A percentile compares a stretch with the other conserved stretches of the same genome.
phyloP scores from a whole-genome alignment of 176 grass and related monocot species.

The Puya raimondii region DNA sequence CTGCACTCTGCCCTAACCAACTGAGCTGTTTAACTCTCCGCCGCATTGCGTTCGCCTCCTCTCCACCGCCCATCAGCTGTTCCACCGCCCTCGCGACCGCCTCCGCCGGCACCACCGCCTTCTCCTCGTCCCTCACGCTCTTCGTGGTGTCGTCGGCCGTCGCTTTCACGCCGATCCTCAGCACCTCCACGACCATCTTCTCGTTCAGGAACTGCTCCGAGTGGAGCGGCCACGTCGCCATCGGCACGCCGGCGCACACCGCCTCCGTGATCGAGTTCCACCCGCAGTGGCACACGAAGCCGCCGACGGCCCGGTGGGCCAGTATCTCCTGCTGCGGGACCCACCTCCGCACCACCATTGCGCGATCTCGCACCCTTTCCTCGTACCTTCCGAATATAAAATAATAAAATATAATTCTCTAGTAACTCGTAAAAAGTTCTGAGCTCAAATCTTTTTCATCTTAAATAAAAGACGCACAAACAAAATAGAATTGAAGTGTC shows the following conservation, averaged over 20 bases:
- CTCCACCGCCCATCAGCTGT: slow-evolving; percentile 22
- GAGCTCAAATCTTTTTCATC: too few relatives aligned
- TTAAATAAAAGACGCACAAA: too few relatives aligned
- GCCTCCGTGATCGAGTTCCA: slow-evolving; percentile 56
- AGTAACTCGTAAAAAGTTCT: too few relatives aligned
- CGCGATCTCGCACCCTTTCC: too few relatives aligned
- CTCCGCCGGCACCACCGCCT: slow-evolving; percentile 17
- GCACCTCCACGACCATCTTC: slow-evolving; percentile 44
- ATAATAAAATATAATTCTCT: too few relatives aligned
- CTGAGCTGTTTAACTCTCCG: slow-evolving; percentile 19
- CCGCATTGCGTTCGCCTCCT: slow-evolving; percentile 26
- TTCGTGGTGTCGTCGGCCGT: slow-evolving; percentile 31
- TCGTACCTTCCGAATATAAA: too few relatives aligned
- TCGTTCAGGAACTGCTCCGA: slow-evolving; percentile 50
- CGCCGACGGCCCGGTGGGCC: slow-evolving; percentile 31
- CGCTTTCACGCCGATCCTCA: slow-evolving; percentile 34
- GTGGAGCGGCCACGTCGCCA: slow-evolving; percentile 48
- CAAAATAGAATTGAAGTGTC: too few relatives aligned
- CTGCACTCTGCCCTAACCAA: slow-evolving; percentile 23
- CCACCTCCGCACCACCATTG: slow-evolving; percentile 19
- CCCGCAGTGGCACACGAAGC: slow-evolving; percentile 53
- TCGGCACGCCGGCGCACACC: slow-evolving; percentile 33
- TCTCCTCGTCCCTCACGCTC: slow-evolving; percentile 7
- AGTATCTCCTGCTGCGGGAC: slow-evolving; percentile 50
- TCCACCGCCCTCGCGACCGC: slow-evolving; percentile 22